Conservation (phyloP, 108 stramenopile species). For the Asterionellopsis glacialis region DNA sequence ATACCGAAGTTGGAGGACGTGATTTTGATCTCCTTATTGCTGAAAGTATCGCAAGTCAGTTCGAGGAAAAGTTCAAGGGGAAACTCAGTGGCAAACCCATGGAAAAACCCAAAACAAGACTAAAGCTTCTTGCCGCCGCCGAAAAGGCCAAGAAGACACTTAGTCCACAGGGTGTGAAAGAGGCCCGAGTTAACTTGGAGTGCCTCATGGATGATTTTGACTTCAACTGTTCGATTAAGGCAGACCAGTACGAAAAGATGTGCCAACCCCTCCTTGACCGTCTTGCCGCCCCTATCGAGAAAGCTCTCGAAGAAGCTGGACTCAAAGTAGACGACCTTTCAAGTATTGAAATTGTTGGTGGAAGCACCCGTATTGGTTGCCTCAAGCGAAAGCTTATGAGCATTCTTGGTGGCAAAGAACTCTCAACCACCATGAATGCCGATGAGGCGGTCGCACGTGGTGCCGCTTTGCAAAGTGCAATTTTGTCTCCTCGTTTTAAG, state of each 20-base stretch:
- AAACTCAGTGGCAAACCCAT: slow-evolving; percentile 75
- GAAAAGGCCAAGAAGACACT: slow-evolving; percentile 99
- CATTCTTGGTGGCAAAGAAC: slow-evolving; percentile 53
- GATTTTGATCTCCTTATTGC: slow-evolving; percentile 91
- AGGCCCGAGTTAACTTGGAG: slow-evolving; percentile 90
- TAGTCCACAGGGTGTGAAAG: slow-evolving; percentile 91
- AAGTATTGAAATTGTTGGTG: slow-evolving; percentile 94
- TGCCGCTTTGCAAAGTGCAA: slow-evolving; percentile 94
- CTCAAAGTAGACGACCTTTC: slow-evolving; percentile 63
- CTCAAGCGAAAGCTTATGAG: slow-evolving; percentile 79
- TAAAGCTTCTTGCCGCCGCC: slow-evolving; percentile 91
- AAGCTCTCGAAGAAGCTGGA: slow-evolving; percentile 79
- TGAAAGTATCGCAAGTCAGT: slow-evolving; percentile 85
- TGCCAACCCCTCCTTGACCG: slow-evolving; percentile 75
- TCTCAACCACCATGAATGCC: slow-evolving; percentile 97
- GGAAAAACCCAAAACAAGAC: slow-evolving; percentile 75
- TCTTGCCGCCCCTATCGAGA: slow-evolving; percentile 76
- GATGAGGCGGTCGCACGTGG: slow-evolving; percentile 97
- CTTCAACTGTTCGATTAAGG: slow-evolving; percentile 74
- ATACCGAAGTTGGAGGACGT: slow-evolving; percentile 87
- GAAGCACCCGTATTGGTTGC: slow-evolving; percentile 85
- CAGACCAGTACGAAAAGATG: slow-evolving; percentile 83
- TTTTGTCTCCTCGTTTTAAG: slow-evolving; percentile 95
- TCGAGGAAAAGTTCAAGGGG: slow-evolving; percentile 81
- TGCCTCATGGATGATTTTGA: slow-evolving; percentile 93